Conservation (phyloP, 2,329 filamentous ascomycete genomes). For the Davidsoniella neocaledoniae region DNA sequence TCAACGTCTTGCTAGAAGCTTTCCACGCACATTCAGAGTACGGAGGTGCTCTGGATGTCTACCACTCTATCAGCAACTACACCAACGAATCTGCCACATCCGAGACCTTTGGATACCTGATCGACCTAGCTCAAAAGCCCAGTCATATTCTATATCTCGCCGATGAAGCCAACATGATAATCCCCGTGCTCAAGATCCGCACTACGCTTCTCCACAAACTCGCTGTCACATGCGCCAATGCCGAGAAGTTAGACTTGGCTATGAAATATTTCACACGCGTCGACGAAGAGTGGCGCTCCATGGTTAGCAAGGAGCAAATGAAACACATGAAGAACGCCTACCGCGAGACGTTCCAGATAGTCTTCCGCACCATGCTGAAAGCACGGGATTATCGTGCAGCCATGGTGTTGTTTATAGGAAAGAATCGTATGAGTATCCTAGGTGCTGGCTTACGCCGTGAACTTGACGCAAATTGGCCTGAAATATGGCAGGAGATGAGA, state of each 20-base stretch:
- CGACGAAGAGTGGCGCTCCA: conserved; percentile 5
- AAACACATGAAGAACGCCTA: conserved; percentile 8
- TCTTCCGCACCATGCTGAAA: conserved; percentile 5
- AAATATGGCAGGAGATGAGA: conserved; percentile 5
- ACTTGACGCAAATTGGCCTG: conserved; percentile 7
- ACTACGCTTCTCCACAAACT: conserved; percentile 14
- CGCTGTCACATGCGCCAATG: conserved; percentile 18
- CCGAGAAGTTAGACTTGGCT: conserved; percentile 20
- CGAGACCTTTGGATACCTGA: conserved; percentile 10
- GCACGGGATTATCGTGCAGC: conserved; percentile 1
- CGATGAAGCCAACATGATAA: conserved; percentile 6
- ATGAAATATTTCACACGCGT: conserved; percentile 14
- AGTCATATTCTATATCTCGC: conserved; percentile 6
- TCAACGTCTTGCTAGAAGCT: conserved; percentile 22
- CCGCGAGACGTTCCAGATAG: conserved; percentile 12
- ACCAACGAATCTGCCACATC: conserved; percentile 14
- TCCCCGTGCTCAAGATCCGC: conserved; percentile 6
- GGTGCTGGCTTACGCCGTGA: conserved; percentile 8
- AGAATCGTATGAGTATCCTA: conserved; percentile 5
- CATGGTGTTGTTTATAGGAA: conserved; percentile 1
- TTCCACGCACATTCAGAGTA: conserved; percentile 12
- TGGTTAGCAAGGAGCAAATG: conserved; percentile 2
- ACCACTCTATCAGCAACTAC: conserved; percentile 12
- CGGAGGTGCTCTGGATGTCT: conserved; percentile 11
- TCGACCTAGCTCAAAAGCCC: conserved; percentile 2